These are phyloP conservation scores for Phytophthora agathidicida DNA, from an alignment of 352 stramenopile genomes.

Conservation along the genomic window DNA sequence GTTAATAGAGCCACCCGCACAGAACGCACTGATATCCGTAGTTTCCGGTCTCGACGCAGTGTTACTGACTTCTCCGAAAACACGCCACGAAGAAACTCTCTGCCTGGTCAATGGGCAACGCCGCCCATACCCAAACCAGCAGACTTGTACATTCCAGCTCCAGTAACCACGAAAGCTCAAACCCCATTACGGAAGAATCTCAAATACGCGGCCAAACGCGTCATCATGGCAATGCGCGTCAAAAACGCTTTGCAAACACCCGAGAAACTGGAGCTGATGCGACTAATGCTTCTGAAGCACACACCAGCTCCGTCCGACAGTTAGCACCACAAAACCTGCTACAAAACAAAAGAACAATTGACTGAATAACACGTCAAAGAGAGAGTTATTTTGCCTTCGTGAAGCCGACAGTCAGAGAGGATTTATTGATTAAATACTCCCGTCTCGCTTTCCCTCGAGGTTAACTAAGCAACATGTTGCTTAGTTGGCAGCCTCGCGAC, in stretches of 20 bases:
- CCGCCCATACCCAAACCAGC: background rate
- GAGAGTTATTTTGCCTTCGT: slow-evolving; percentile 34
- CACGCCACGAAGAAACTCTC: slow-evolving; percentile 9
- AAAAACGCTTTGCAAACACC: slow-evolving; percentile 49
- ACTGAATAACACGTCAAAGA: slow-evolving; percentile 8
- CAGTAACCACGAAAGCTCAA: background rate
- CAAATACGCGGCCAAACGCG: slow-evolving; percentile 62
- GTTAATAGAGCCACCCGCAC: background rate
- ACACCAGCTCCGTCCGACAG: background rate
- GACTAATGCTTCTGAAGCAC: slow-evolving; percentile 50
- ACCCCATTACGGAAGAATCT: slow-evolving; percentile 35
- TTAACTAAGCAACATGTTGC: slow-evolving; percentile 36
- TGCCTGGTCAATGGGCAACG: slow-evolving; percentile 19
- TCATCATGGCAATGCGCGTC: slow-evolving; percentile 73
- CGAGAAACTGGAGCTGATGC: slow-evolving; percentile 70
- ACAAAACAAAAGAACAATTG: background rate
- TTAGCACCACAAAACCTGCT: too few species aligned
- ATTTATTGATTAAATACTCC: slow-evolving; percentile 81
- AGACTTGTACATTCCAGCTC: background rate
- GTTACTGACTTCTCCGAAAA: slow-evolving; percentile 14
- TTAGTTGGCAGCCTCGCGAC: slow-evolving; percentile 88
- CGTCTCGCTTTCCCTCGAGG: slow-evolving; percentile 42
- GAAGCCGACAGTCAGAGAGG: slow-evolving; percentile 73
- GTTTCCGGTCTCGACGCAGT: slow-evolving; percentile 28
- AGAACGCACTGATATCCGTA: slow-evolving; percentile 24